A percentile compares a stretch with the other conserved stretches of the same genome.
Evolutionary conservation across 2,329 filamentous ascomycete genomes (phyloP).

Genomic region (Cladosporium velox): DNA sequence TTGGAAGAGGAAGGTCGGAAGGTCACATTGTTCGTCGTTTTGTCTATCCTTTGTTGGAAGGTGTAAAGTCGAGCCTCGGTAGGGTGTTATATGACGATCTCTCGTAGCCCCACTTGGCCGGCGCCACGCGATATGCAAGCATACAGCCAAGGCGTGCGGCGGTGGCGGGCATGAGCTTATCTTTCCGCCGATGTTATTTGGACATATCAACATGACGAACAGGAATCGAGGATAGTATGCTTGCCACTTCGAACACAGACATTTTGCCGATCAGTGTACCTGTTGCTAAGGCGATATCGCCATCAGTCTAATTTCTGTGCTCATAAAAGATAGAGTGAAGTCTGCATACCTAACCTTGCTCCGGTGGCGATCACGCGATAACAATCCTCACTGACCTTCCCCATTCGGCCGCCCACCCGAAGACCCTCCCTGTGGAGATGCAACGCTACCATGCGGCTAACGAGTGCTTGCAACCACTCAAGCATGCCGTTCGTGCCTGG

Average conservation of each 20-base stretch:
- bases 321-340: background rate
- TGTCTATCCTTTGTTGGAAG: constrained; percentile 4
- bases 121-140: constrained; percentile 8
- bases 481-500: constrained; percentile 2
- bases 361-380: constrained; percentile 11
- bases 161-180: background rate
- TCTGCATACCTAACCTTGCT: background rate
- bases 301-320: background rate
- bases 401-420: background rate
- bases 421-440: background rate
- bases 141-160: background rate
- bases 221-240: background rate
- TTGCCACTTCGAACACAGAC: background rate
- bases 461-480: constrained; percentile 7
- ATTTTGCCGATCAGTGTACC: background rate
- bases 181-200: background rate
- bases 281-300: background rate
- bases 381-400: constrained; percentile 12
- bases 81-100: constrained; percentile 3
- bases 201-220: background rate
- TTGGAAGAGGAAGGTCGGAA: constrained; percentile 2
- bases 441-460: constrained; percentile 19
- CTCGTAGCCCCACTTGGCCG: background rate
- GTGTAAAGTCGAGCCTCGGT: constrained; percentile 1
- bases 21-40: background rate